A percentile compares a stretch with the other conserved stretches of the same genome.
Conservation (phyloP, 306 rosid species). For the Cucumis hystrix region DNA sequence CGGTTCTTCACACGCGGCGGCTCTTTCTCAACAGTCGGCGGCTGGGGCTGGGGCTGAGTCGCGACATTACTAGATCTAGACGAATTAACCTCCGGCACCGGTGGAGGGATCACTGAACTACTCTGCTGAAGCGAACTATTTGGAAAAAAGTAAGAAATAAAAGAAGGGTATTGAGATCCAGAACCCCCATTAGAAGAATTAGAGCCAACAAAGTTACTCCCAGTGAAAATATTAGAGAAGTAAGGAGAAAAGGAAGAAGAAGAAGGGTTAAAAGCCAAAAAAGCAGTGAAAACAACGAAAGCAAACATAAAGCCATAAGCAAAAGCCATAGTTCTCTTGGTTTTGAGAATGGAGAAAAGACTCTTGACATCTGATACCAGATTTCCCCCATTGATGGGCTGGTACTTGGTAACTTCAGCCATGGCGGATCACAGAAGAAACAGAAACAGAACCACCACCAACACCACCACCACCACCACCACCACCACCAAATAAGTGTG, state of each 20-base stretch:
- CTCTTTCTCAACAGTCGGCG: slow-evolving; percentile 8
- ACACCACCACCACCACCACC: too few species aligned
- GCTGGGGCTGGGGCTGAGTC: not conserved
- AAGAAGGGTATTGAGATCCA: slow-evolving; percentile 36
- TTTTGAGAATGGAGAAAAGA: slow-evolving; percentile 44
- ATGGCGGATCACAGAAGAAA: slow-evolving; percentile 16
- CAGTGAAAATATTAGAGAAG: slow-evolving; percentile 37
- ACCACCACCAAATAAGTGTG: too few species aligned
- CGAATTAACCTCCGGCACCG: slow-evolving; percentile 6
- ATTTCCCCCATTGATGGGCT: slow-evolving; percentile 27
- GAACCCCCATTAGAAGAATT: not conserved
- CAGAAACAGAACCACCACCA: not conserved
- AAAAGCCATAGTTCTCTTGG: slow-evolving; percentile 46
- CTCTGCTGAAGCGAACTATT: slow-evolving; percentile 19
- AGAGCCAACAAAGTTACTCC: not conserved
- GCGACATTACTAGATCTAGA: slow-evolving; percentile 49
- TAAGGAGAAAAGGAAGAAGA: slow-evolving; percentile 55
- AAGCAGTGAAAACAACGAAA: slow-evolving; percentile 54
- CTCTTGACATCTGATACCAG: slow-evolving; percentile 37
- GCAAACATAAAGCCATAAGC: slow-evolving; percentile 50
- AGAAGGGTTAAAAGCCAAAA: slow-evolving; percentile 37
- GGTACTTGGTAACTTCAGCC: slow-evolving; percentile 65
- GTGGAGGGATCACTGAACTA: not conserved
- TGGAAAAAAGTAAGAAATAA: slow-evolving; percentile 41
- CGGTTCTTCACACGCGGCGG: slow-evolving; percentile 8